Evolutionary conservation across 139 green algal species (phyloP).

Genomic region (Klebsormidium nitens): DNA sequence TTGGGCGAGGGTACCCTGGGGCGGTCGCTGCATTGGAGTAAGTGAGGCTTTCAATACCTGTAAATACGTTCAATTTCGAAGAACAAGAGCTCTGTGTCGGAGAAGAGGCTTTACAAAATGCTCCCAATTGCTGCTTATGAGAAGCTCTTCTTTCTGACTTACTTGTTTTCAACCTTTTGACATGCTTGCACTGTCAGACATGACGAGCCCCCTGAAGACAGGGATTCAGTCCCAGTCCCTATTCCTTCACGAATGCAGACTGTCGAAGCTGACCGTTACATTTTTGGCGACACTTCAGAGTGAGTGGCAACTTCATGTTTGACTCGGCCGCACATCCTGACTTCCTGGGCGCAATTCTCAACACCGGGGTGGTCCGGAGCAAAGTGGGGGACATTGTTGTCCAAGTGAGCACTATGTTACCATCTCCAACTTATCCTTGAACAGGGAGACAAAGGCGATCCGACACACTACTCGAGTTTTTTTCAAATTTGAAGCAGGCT

Average conservation of each 20-base stretch:
- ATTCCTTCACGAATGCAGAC: not conserved
- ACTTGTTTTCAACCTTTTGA: not conserved
- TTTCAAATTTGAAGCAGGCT: too few relatives aligned
- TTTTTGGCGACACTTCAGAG: constrained; percentile 1
- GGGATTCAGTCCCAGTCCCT: not conserved
- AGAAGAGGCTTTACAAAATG: too few relatives aligned
- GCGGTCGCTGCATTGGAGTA: constrained; percentile 20
- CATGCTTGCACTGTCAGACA: not conserved
- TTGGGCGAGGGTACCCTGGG: not conserved
- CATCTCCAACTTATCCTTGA: not conserved
- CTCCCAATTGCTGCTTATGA: too few relatives aligned
- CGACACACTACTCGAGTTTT: too few relatives aligned
- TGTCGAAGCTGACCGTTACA: not conserved
- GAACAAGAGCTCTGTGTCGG: too few relatives aligned
- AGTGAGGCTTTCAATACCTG: too few relatives aligned
- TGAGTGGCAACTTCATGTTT: constrained; percentile 32
- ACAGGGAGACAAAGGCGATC: not conserved
- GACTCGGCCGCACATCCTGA: constrained; percentile 30
- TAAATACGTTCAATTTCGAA: too few relatives aligned
- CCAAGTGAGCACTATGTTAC: constrained; percentile 7
- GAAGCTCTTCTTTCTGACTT: not conserved
- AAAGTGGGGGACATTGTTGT: constrained; percentile 44
- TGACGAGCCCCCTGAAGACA: too few relatives aligned
- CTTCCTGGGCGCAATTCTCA: constrained; percentile 41
- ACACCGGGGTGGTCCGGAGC: constrained; percentile 27